A percentile compares a stretch with the other conserved stretches of the same genome.
Evolutionary conservation across 2,329 filamentous ascomycete genomes (phyloP).

Genomic region (Beauveria rudraprayagi): DNA sequence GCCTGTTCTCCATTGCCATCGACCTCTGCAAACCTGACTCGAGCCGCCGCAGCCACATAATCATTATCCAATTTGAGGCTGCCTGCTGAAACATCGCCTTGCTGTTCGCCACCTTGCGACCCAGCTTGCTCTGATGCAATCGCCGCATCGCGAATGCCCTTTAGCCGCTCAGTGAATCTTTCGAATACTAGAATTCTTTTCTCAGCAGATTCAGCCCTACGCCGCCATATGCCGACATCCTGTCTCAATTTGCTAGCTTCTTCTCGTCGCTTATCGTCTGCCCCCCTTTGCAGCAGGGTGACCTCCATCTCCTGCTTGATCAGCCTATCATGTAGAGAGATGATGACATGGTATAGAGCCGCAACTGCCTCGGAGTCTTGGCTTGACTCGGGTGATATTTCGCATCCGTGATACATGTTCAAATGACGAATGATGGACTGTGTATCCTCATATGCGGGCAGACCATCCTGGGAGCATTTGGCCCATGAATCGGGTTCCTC

Average conservation of each 20-base stretch:
- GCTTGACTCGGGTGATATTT: not conserved
- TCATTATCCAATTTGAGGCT: conserved; percentile 1
- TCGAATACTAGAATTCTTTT: conserved; percentile 41
- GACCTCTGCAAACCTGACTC: conserved; percentile 8
- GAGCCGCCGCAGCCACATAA: not conserved
- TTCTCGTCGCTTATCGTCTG: not conserved
- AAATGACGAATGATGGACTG: conserved; percentile 3
- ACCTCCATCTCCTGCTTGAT: not conserved
- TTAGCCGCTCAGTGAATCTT: conserved; percentile 29
- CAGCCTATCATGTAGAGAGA: conserved; percentile 3
- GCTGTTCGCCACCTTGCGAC: not conserved
- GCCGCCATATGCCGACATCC: conserved; percentile 39
- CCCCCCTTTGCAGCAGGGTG: not conserved
- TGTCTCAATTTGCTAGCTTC: conserved; percentile 14
- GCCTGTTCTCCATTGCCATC: conserved; percentile 2
- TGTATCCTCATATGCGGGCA: not conserved
- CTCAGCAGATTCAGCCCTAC: conserved; percentile 49
- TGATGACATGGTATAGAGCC: not conserved
- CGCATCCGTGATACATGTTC: conserved; percentile 1
- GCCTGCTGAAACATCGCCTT: not conserved
- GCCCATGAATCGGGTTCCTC: not conserved
- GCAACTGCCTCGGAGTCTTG: not conserved
- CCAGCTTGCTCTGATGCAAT: conserved; percentile 7
- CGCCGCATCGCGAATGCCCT: conserved; percentile 21
- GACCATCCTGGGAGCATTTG: not conserved